Conservation (phyloP, 2,329 filamentous ascomycete genomes). For the Apiospora aurea region DNA sequence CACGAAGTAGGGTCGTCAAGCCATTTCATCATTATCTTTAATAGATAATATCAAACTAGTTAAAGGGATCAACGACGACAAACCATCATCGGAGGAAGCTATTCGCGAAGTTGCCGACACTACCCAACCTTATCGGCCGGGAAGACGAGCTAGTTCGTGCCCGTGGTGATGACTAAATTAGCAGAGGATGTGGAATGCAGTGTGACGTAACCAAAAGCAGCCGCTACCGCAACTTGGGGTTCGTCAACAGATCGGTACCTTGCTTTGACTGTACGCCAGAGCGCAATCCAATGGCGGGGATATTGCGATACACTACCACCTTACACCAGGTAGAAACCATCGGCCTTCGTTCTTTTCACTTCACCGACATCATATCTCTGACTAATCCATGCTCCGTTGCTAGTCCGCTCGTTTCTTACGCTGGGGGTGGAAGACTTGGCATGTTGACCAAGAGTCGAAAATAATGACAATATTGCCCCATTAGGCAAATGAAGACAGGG, state of each 20-base stretch:
- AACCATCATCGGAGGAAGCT: neutral
- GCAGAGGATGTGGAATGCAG: neutral
- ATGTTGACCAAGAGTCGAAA: neutral
- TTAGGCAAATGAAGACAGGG: neutral
- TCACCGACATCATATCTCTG: neutral
- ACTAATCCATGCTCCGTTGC: neutral
- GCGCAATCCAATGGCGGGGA: neutral
- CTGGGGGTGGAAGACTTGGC: neutral
- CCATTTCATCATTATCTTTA: neutral
- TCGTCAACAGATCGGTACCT: neutral
- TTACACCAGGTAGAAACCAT: neutral
- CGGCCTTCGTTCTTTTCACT: conserved; percentile 6
- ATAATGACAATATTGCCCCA: neutral
- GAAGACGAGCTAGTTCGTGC: neutral
- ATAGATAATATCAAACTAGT: neutral
- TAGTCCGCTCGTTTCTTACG: neutral
- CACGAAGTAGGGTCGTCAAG: neutral
- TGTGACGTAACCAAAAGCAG: neutral
- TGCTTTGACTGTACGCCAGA: neutral
- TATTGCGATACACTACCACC: neutral
- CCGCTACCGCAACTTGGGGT: neutral
- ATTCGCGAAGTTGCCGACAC: conserved; percentile 14
- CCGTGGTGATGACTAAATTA: neutral
- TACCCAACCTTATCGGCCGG: neutral
- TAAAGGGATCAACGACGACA: neutral